These are phyloP conservation scores for Bipolaris zeicola DNA, from an alignment of 2,329 filamentous ascomycete species.

Conservation along the genomic window DNA sequence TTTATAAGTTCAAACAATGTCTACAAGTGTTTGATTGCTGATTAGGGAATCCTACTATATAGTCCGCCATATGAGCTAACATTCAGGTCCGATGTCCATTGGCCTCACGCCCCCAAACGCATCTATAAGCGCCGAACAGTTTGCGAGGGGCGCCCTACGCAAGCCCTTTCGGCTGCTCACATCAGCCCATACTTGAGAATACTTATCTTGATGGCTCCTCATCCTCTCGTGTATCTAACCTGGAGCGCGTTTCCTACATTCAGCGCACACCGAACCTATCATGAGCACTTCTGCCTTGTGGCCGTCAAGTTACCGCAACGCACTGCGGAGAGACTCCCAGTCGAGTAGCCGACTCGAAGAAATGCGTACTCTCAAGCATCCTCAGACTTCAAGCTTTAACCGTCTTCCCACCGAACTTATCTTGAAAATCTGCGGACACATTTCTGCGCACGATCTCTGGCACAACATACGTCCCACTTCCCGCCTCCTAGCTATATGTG, in stretches of 20 bases:
- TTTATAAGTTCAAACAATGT: no score
- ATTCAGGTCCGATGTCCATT: not conserved
- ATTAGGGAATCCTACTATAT: not conserved
- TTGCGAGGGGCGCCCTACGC: not conserved
- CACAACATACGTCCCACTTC: slow-evolving; percentile 5
- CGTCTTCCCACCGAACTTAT: slow-evolving; percentile 10
- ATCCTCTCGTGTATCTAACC: not conserved
- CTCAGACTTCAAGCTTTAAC: not conserved
- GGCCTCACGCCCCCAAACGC: not conserved
- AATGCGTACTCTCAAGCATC: not conserved
- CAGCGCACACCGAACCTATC: not conserved
- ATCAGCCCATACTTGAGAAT: not conserved
- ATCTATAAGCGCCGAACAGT: not conserved
- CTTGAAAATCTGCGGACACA: slow-evolving; percentile 6
- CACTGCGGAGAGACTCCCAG: not conserved
- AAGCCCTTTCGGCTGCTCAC: not conserved
- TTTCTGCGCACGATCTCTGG: slow-evolving; percentile 10
- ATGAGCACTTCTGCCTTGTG: not conserved
- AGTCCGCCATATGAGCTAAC: not conserved
- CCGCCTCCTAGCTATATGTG: slow-evolving; percentile 7
- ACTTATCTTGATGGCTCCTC: not conserved
- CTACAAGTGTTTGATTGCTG: no score
- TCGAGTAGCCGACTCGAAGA: not conserved
- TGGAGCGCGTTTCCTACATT: not conserved
- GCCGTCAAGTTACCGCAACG: not conserved